phyloP scores from a whole-genome alignment of 768 basidiomycete genomes.

The Amanita subjunquillea region DNA sequence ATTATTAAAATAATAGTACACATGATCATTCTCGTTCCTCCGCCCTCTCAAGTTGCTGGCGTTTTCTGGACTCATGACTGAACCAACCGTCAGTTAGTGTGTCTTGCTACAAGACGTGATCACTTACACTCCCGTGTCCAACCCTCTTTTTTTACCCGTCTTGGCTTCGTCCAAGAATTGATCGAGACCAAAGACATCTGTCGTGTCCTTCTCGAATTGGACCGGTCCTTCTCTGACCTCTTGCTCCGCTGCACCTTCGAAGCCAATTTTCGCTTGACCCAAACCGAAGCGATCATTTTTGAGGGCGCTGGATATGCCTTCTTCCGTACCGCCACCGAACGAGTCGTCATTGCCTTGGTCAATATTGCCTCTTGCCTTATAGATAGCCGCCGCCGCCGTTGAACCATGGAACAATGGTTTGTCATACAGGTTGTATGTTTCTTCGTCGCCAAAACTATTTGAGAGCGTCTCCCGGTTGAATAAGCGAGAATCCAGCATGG shows the following conservation, averaged over 20 bases:
- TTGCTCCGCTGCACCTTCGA: constrained; percentile 83
- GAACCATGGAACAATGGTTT: constrained; percentile 94
- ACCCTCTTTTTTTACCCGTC: constrained; percentile 83
- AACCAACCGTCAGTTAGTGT: background rate
- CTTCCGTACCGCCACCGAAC: constrained; percentile 91
- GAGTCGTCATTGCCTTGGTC: constrained; percentile 80
- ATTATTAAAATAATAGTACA: background rate
- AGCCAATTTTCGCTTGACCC: constrained; percentile 75
- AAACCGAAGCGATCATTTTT: constrained; percentile 91
- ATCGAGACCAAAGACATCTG: constrained; percentile 95
- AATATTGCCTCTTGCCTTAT: constrained; percentile 89
- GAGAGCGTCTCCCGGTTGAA: constrained; percentile 94
- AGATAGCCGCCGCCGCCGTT: constrained; percentile 97
- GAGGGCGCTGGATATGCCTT: constrained; percentile 85
- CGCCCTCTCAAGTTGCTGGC: constrained; percentile 59
- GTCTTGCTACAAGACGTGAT: background rate
- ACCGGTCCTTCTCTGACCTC: constrained; percentile 90
- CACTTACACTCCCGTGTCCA: constrained; percentile 66
- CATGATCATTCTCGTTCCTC: constrained; percentile 23
- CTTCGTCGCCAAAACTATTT: constrained; percentile 79
- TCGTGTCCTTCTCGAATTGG: constrained; percentile 95
- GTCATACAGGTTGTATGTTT: constrained; percentile 92
- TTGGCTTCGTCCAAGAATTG: constrained; percentile 97
- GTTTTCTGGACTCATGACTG: constrained; percentile 54
- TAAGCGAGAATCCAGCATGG: constrained; percentile 92